These are phyloP conservation scores for Neurospora sp. DNA, from an alignment of 495 filamentous ascomycete species.

Conservation along the genomic window DNA sequence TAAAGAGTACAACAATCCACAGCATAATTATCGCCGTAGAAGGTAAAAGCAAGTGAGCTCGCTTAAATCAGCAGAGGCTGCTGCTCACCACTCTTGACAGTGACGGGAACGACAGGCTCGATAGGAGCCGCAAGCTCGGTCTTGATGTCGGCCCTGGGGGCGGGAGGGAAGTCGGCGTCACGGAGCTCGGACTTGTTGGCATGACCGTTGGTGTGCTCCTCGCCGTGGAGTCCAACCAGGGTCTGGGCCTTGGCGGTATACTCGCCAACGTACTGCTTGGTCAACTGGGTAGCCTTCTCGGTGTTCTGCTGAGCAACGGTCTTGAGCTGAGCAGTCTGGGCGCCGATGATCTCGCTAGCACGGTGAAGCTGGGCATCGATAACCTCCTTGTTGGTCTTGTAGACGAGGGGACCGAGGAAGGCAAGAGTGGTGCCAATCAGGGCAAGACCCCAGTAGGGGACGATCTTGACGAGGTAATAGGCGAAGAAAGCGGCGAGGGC, in stretches of 20 bases:
- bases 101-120: conserved; percentile 8
- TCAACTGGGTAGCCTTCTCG: conserved; percentile 58
- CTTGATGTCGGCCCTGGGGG: conserved; percentile 38
- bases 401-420: conserved; percentile 84
- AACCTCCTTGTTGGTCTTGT: conserved; percentile 84
- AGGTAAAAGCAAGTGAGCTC: neutral
- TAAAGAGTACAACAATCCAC: neutral
- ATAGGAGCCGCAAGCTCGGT: conserved; percentile 1
- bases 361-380: conserved; percentile 79
- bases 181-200: conserved; percentile 26
- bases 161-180: conserved; percentile 48
- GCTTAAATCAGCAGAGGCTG: conserved; percentile 29
- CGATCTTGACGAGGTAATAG: conserved; percentile 88
- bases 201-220: conserved; percentile 22
- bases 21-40: neutral
- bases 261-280: conserved; percentile 73
- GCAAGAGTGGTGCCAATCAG: conserved; percentile 62
- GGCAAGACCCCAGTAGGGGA: conserved; percentile 86
- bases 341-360: conserved; percentile 57
- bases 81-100: conserved; percentile 16
- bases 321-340: conserved; percentile 73
- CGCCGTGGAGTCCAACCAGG: conserved; percentile 28
- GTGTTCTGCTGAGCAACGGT: conserved; percentile 76
- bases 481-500: conserved; percentile 63
- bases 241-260: conserved; percentile 79